Percentiles rank a stretch among this genome's conserved stretches.
phyloP scores from a whole-genome alignment of 2,329 filamentous ascomycete species.

The Colletotrichum brevisporum region DNA sequence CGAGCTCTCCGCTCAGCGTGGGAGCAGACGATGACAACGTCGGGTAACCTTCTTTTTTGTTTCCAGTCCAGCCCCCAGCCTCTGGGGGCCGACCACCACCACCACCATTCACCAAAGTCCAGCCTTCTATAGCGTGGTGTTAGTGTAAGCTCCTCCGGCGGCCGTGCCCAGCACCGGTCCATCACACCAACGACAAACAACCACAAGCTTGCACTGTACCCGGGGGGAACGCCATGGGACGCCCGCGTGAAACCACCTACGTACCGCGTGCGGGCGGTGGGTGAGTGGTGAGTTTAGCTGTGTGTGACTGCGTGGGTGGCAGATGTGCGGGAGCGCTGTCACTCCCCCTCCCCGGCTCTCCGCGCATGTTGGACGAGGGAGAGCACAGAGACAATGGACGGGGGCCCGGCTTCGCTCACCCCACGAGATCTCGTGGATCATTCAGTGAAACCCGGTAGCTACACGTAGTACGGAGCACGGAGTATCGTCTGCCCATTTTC shows the following conservation, averaged over 20 bases:
- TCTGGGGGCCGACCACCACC: background rate
- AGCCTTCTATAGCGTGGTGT: constrained; percentile 16
- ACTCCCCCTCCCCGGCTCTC: background rate
- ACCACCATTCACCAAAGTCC: background rate
- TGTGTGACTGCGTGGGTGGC: background rate
- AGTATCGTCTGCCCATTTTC: constrained; percentile 15
- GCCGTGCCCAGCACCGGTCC: constrained; percentile 13
- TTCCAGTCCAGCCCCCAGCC: constrained; percentile 16
- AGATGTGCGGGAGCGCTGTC: constrained; percentile 11
- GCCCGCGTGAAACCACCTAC: constrained; percentile 32
- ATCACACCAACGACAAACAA: background rate
- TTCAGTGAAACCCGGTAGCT: background rate
- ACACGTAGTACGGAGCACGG: constrained; percentile 1
- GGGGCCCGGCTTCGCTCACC: background rate
- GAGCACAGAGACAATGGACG: background rate
- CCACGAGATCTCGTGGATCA: constrained; percentile 33
- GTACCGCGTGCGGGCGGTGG: constrained; percentile 17
- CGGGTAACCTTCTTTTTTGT: constrained; percentile 38
- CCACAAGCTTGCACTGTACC: constrained; percentile 1
- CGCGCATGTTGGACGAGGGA: constrained; percentile 8
- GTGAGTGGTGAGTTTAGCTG: background rate
- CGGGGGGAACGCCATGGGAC: constrained; percentile 3
- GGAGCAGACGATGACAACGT: constrained; percentile 27
- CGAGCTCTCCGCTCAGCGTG: constrained; percentile 22
- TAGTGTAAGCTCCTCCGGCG: background rate